Base-by-base conservation (phyloP, 2,329 filamentous ascomycete genomes). In the Penicillium freii region DNA sequence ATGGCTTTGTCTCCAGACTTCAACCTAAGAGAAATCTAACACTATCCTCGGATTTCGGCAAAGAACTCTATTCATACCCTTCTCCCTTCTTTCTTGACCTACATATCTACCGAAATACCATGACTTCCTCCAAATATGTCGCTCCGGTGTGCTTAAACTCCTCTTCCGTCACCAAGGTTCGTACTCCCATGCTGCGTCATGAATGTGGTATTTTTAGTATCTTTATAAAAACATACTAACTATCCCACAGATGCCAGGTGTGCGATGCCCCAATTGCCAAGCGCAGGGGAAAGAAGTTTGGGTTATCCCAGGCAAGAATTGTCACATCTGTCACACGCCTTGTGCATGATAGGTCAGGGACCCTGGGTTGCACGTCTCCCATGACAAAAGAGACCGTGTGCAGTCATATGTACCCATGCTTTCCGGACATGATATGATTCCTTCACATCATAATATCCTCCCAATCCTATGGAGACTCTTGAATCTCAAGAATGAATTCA, bases 231-330 rank as follows among this genome's bases (percentile, higher is more conserved):
- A 29, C 17, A 31, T 58, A n/a, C 49, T 57, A 13, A 57, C 10
- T 17, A 5, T 25, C 5, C 11, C 9, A 11, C 3, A 78, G 76
- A 78, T 79, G 77, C 75, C 76, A n/a, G 77, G 77, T 58, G 71
- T 77, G 21, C 70, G 71, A 31, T 79, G 77, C 57, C 75, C 75
- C 31, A 74, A 61, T 19, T 79, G 77, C 56, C 55, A 64, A 49
- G 59, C 57, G 3, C 54, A 69, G 7, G 75, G 75, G 25, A 64
- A 72, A 51, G 75, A 77, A 62, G 67, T 71, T 25, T 79, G 77
- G 77, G 77, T 79, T 3, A 78, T 78, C 54, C 76, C 77, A 6
- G 77, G 77, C n/a, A 78, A 77, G 57, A 70, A 73, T 60, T 79
- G 77, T 58, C 76, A 78, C 61, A 64, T 74, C 40, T 78, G 76